phyloP scores from a whole-genome alignment of 2,329 filamentous ascomycete species.

The Chalara sp. region DNA sequence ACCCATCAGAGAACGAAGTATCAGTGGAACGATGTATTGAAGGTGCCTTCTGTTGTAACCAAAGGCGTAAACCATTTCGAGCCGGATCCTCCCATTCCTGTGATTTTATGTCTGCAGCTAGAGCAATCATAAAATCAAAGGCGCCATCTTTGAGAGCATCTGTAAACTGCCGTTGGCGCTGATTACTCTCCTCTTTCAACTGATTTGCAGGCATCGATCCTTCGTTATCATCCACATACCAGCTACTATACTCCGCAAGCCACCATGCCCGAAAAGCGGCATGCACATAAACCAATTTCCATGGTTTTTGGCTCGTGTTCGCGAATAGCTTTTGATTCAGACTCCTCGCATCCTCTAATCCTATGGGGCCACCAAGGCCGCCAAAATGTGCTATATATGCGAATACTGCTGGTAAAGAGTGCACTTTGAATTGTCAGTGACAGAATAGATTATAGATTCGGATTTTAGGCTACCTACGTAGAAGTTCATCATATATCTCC shows the following conservation, averaged over 20 bases:
- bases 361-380: slow-evolving; percentile 59
- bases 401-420: slow-evolving; percentile 75
- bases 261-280: slow-evolving; percentile 78
- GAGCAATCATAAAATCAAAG: slow-evolving; percentile 82
- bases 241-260: slow-evolving; percentile 88
- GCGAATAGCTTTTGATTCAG: slow-evolving; percentile 64
- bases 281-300: slow-evolving; percentile 69
- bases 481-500: slow-evolving; percentile 67
- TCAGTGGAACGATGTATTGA: slow-evolving; percentile 58
- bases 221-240: slow-evolving; percentile 68
- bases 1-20: slow-evolving; percentile 61
- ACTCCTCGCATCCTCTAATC: slow-evolving; percentile 61
- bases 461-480: slow-evolving; percentile 33
- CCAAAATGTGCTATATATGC: slow-evolving; percentile 73
- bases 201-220: slow-evolving; percentile 53
- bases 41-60: slow-evolving; percentile 76
- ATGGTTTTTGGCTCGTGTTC: slow-evolving; percentile 59
- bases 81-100: slow-evolving; percentile 85
- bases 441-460: not conserved
- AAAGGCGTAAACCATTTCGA: slow-evolving; percentile 72
- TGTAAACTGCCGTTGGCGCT: slow-evolving; percentile 66
- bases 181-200: slow-evolving; percentile 64
- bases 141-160: slow-evolving; percentile 80
- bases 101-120: slow-evolving; percentile 74
- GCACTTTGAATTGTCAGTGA: slow-evolving; percentile 41